A percentile compares a stretch with the other conserved stretches of the same genome.
Evolutionary conservation across 2,329 filamentous ascomycete genomes (phyloP).

Genomic region (Tolypocladium endophyticum): DNA sequence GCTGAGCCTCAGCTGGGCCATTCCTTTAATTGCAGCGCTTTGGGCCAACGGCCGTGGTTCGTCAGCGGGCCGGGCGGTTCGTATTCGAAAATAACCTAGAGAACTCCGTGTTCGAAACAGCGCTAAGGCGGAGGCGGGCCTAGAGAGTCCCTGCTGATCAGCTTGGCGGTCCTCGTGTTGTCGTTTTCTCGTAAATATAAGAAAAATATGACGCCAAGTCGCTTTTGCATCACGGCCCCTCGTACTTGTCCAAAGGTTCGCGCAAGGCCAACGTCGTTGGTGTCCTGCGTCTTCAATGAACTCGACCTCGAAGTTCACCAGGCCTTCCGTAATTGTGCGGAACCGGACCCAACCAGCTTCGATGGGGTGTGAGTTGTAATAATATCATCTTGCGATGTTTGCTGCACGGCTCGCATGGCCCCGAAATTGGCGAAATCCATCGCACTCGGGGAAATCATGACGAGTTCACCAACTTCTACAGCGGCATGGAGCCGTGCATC

Average conservation of each 20-base stretch:
- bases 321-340: constrained; percentile 33
- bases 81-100: not conserved
- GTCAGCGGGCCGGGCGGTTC: not conserved
- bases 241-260: constrained; percentile 29
- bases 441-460: constrained; percentile 38
- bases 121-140: not conserved
- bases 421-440: constrained; percentile 58
- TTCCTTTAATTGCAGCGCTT: not conserved
- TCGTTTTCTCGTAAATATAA: not conserved
- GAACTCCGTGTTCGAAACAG: not conserved
- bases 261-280: constrained; percentile 46
- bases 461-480: no score
- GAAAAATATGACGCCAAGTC: not conserved
- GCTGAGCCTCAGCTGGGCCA: not conserved
- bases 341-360: constrained; percentile 39
- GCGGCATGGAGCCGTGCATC: no score
- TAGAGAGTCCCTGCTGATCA: not conserved
- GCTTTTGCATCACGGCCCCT: not conserved
- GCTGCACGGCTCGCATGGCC: constrained; percentile 41
- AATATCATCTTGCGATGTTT: constrained; percentile 47
- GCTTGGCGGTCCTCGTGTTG: not conserved
- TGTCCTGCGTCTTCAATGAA: constrained; percentile 37
- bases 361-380: constrained; percentile 52
- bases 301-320: constrained; percentile 36
- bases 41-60: not conserved